phyloP scores from a whole-genome alignment of 169 alveolate species.

The Plasmodium gonderi region DNA sequence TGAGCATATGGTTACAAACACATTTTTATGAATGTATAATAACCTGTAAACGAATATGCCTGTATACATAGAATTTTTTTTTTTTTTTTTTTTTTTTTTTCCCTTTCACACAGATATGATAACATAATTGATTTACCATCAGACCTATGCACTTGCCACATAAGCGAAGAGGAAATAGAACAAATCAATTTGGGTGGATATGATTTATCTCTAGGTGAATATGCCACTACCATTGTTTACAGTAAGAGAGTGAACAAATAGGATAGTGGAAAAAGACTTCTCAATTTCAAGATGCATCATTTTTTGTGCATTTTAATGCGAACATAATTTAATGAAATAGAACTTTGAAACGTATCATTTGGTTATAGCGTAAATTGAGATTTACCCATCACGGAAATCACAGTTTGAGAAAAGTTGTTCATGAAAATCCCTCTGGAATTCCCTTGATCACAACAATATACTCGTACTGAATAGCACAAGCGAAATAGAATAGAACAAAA shows the following conservation, averaged over 20 bases:
- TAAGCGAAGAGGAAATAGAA: conserved; percentile 62
- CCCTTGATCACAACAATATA: background rate
- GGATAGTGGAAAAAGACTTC: background rate
- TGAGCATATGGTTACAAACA: background rate
- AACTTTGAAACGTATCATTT: too few species aligned
- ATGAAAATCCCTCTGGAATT: background rate
- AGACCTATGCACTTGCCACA: background rate
- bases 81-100: background rate
- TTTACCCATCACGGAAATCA: background rate
- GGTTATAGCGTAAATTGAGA: too few species aligned
- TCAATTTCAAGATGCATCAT: background rate
- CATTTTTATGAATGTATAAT: background rate
- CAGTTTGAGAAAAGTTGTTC: background rate
- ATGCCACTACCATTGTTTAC: conserved; percentile 12
- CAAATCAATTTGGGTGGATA: conserved; percentile 30
- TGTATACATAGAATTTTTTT: background rate
- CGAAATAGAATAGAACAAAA: background rate
- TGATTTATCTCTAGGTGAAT: background rate
- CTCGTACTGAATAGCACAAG: background rate
- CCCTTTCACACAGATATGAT: conserved; percentile 3
- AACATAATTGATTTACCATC: conserved; percentile 1
- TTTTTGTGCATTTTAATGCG: too few species aligned
- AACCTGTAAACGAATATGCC: background rate
- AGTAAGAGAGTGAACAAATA: background rate
- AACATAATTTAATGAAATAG: too few species aligned